Evolutionary conservation across 768 basidiomycete genomes (phyloP).

Genomic region (Boletus sp.): DNA sequence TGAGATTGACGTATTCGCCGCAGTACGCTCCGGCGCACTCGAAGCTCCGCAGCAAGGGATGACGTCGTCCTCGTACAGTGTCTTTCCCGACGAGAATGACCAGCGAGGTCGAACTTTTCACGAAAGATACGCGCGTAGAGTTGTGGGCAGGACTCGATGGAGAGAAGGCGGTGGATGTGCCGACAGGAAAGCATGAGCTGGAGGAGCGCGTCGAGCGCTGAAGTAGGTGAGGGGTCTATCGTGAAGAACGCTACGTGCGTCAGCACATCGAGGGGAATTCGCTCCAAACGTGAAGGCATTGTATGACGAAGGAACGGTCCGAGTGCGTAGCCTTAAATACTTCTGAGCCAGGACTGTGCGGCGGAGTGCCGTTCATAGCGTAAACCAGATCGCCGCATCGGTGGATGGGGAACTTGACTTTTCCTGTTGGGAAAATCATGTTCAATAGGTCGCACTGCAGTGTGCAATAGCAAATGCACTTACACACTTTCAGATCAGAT

Average conservation of each 20-base stretch:
- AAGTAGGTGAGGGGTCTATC: slow-evolving; percentile 37
- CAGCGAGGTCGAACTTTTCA: slow-evolving; percentile 44
- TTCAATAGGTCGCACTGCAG: slow-evolving; percentile 29
- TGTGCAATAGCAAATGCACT: slow-evolving; percentile 28
- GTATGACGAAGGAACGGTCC: slow-evolving; percentile 16
- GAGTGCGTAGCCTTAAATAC: slow-evolving; percentile 25
- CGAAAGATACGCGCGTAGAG: slow-evolving; percentile 58
- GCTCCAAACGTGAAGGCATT: slow-evolving; percentile 49
- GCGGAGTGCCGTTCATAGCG: slow-evolving; percentile 35
- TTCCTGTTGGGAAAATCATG: slow-evolving; percentile 39
- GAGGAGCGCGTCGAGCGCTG: slow-evolving; percentile 42
- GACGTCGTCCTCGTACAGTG: slow-evolving; percentile 38
- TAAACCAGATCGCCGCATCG: slow-evolving; percentile 34
- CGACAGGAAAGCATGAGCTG: slow-evolving; percentile 47
- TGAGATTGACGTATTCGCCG: slow-evolving; percentile 41
- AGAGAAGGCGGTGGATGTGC: slow-evolving; percentile 43
- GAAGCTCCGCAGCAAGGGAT: slow-evolving; percentile 47
- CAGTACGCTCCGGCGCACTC: slow-evolving; percentile 46
- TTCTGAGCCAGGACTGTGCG: slow-evolving; percentile 18
- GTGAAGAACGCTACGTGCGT: slow-evolving; percentile 52
- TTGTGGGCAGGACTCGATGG: slow-evolving; percentile 43
- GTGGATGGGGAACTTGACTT: slow-evolving; percentile 30
- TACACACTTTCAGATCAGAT: slow-evolving; percentile 35
- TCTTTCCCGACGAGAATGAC: slow-evolving; percentile 21
- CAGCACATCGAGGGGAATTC: slow-evolving; percentile 55